Base-by-base conservation (phyloP, 345 rosid genomes). In the Hypericum androsaemum region DNA sequence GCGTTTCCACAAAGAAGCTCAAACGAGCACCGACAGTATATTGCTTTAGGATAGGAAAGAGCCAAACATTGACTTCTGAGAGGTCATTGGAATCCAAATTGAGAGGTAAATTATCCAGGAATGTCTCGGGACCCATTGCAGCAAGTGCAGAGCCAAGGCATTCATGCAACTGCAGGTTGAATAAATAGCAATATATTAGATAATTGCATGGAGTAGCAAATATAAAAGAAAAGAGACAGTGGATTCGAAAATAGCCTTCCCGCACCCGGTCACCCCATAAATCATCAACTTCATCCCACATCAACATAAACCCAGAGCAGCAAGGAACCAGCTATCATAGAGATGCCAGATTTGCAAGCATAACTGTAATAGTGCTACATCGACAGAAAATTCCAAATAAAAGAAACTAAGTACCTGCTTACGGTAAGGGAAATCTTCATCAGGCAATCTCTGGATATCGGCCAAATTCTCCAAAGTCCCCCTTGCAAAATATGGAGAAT, bases 121-220 rank as follows among this genome's bases (percentile, higher is more conserved):
- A 81, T 52, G 81, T 73, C 67, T 88, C 96, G 43, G 95, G 89
- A 41, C 98, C 97, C 88, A 92, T 75, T 54, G 98, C 94, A 56
- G 81, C 88, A 69, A 88, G 77, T 60, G 95, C 95, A 50, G 81
- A 88, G 70, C 96, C 98, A 61, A 92, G 79, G 63, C 94, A 88
- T 62, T 79, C 94, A 72, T 85, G 96, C 67, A 92, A 73, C 96
- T 92, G 68, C 59, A 65, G 12, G 65, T 63, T 36, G 10, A 52
- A 22, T 22, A 46, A 14, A 46, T 9, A 0, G 6, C 6, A 14
- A 46, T 12, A 14, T 14, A 46, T 7, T 5, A 14, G 12, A 16
- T 7, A 44, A 12, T n/a, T 44, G 3, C 6, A 44, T 44, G 2
- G 43, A 14, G 28, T 39, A 12, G 28, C 13, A 13, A 52, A 38